Percentiles rank a stretch among this genome's conserved stretches.
Evolutionary conservation across 495 filamentous ascomycete species (phyloP).

Genomic region (Talaromyces thailandensis): DNA sequence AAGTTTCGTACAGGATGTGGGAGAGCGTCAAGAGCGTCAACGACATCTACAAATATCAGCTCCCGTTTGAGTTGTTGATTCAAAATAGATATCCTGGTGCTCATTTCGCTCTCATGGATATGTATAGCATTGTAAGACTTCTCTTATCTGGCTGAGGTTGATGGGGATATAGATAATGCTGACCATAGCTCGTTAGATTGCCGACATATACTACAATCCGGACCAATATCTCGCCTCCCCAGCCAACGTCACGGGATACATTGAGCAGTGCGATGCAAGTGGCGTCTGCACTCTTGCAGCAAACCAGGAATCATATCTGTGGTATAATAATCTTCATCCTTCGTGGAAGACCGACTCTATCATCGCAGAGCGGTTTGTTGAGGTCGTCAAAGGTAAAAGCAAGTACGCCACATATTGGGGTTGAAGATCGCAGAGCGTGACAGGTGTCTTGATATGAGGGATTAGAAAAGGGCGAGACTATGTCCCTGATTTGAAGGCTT

Average conservation of each 20-base stretch:
- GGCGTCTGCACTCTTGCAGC: slow-evolving; percentile 21
- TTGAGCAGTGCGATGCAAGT: slow-evolving; percentile 39
- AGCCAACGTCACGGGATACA: slow-evolving; percentile 52
- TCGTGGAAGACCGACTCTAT: slow-evolving; percentile 44
- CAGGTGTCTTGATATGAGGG: not conserved
- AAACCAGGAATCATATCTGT: slow-evolving; percentile 34
- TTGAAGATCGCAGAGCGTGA: not conserved
- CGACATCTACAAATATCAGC: slow-evolving; percentile 51
- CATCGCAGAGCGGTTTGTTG: slow-evolving; percentile 52
- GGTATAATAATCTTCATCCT: slow-evolving; percentile 61
- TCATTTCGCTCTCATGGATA: slow-evolving; percentile 54
- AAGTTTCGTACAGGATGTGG: slow-evolving; percentile 49
- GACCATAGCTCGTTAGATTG: slow-evolving; percentile 25
- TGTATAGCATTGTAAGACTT: slow-evolving; percentile 43
- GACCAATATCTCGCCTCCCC: slow-evolving; percentile 46
- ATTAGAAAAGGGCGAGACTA: not conserved
- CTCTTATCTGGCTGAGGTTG: not conserved
- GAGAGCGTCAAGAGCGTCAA: slow-evolving; percentile 53
- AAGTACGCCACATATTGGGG: slow-evolving; percentile 47
- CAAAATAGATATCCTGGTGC: slow-evolving; percentile 48
- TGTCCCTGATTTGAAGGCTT: not conserved
- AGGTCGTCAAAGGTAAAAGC: slow-evolving; percentile 47
- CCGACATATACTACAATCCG: slow-evolving; percentile 54
- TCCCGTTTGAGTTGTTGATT: slow-evolving; percentile 44
- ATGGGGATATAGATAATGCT: not conserved